Evolutionary conservation across 1,139 yeast genomes (phyloP).

Genomic region (Diutina ranongensis): DNA sequence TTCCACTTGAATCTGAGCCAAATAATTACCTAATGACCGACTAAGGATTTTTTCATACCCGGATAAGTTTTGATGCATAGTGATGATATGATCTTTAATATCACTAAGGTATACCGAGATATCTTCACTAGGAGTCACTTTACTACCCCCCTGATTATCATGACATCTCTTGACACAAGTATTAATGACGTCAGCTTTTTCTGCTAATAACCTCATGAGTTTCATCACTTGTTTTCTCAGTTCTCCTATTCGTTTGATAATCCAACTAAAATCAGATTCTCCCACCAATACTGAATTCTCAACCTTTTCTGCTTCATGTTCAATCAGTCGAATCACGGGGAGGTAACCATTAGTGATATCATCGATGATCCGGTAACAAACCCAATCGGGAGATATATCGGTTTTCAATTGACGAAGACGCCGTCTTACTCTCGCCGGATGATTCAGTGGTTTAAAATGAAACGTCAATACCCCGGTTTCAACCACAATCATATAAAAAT

Average conservation of each 20-base stretch:
- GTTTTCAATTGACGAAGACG: slow-evolving; percentile 86
- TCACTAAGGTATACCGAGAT: slow-evolving; percentile 87
- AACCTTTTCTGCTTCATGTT: slow-evolving; percentile 83
- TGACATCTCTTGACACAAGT: slow-evolving; percentile 79
- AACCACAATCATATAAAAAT: slow-evolving; percentile 81
- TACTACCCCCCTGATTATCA: not conserved
- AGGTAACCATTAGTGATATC: slow-evolving; percentile 92
- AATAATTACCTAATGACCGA: slow-evolving; percentile 81
- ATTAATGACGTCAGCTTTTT: slow-evolving; percentile 94
- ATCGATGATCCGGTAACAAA: slow-evolving; percentile 86
- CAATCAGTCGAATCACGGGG: slow-evolving; percentile 78
- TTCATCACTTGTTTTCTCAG: slow-evolving; percentile 88
- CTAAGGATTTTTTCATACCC: slow-evolving; percentile 91
- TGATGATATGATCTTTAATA: slow-evolving; percentile 93
- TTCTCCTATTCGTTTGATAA: slow-evolving; percentile 78
- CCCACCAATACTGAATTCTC: slow-evolving; percentile 54
- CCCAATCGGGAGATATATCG: slow-evolving; percentile 83
- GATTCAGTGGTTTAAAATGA: slow-evolving; percentile 73
- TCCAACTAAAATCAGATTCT: slow-evolving; percentile 24
- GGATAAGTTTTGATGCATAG: slow-evolving; percentile 84
- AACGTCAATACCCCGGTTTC: slow-evolving; percentile 74
- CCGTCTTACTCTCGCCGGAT: slow-evolving; percentile 80
- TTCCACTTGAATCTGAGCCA: slow-evolving; percentile 91
- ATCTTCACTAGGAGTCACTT: slow-evolving; percentile 49
- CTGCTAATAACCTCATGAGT: slow-evolving; percentile 76